Percentiles rank a stretch among this genome's conserved stretches.
phyloP scores from a whole-genome alignment of 1,284 basidiomycete species.

The Cryptococcus sp. region DNA sequence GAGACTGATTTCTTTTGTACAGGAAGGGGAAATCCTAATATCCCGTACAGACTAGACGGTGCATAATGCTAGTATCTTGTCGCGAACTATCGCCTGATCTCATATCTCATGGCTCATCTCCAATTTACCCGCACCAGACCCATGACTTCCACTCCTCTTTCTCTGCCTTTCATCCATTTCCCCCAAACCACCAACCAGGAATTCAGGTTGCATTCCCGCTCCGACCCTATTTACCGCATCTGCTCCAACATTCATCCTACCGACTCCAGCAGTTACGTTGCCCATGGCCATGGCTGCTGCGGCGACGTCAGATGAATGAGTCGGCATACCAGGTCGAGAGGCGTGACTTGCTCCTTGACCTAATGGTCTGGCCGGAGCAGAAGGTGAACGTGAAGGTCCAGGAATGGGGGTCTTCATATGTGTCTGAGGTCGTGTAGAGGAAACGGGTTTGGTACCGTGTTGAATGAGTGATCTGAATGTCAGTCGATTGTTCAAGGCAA shows the following conservation, averaged over 20 bases:
- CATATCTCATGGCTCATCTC: background rate
- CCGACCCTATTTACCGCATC: background rate
- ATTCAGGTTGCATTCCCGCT: conserved; percentile 1
- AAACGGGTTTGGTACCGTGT: conserved; percentile 33
- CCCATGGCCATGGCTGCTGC: conserved; percentile 30
- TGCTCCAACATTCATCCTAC: background rate
- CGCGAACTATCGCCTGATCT: background rate
- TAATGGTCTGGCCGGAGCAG: background rate
- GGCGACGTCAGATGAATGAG: conserved; percentile 24
- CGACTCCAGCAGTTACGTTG: background rate
- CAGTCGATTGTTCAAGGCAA: background rate
- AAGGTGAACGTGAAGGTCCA: conserved; percentile 1
- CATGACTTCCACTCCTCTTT: background rate
- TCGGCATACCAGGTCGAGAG: conserved; percentile 16
- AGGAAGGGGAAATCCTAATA: no score
- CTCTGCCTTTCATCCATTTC: conserved; percentile 3
- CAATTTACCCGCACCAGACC: background rate
- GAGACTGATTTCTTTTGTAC: background rate
- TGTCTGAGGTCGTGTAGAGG: conserved; percentile 34
- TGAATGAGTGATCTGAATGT: conserved; percentile 30
- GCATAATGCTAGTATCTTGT: no score
- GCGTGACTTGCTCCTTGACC: background rate
- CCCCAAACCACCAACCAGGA: conserved; percentile 7
- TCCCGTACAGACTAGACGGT: no score
- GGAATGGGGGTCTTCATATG: conserved; percentile 2